phyloP scores from a whole-genome alignment of 805 yeast species.

The Alloascoidea hylecoeti region DNA sequence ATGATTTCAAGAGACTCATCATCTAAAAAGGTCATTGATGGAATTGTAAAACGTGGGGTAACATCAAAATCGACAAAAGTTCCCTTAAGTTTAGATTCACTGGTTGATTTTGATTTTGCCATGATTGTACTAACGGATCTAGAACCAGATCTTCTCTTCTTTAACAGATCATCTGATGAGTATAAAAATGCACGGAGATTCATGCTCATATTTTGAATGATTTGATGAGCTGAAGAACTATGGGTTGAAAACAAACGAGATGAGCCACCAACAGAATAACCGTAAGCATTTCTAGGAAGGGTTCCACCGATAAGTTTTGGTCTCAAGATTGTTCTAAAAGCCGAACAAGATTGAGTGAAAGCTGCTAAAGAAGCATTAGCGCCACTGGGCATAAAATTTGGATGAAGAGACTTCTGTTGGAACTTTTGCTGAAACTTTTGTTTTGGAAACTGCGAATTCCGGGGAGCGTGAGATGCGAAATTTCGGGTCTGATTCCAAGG shows the following conservation, averaged over 20 bases:
- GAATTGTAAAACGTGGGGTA: slow-evolving; percentile 16
- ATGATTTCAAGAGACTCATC: slow-evolving; percentile 22
- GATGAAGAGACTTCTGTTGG: too few relatives aligned
- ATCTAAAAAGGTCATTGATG: slow-evolving; percentile 24
- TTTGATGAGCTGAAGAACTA: background rate
- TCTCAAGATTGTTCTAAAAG: background rate
- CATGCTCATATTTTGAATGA: background rate
- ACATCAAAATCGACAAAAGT: slow-evolving; percentile 35
- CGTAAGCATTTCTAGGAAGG: background rate
- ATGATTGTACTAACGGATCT: background rate
- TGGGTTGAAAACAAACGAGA: background rate
- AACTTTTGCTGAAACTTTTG: background rate
- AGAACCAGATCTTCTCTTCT: background rate
- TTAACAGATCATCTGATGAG: background rate
- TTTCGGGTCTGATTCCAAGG: too few relatives aligned
- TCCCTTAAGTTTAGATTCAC: slow-evolving; percentile 16
- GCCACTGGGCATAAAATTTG: background rate
- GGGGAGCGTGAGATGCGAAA: background rate
- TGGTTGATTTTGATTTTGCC: background rate
- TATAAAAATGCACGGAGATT: background rate
- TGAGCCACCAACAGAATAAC: background rate
- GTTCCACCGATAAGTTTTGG: background rate
- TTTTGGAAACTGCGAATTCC: background rate
- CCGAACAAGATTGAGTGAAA: background rate
- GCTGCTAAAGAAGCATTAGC: background rate